Conservation (phyloP, 768 basidiomycete species). For the Suillus clintonianus region DNA sequence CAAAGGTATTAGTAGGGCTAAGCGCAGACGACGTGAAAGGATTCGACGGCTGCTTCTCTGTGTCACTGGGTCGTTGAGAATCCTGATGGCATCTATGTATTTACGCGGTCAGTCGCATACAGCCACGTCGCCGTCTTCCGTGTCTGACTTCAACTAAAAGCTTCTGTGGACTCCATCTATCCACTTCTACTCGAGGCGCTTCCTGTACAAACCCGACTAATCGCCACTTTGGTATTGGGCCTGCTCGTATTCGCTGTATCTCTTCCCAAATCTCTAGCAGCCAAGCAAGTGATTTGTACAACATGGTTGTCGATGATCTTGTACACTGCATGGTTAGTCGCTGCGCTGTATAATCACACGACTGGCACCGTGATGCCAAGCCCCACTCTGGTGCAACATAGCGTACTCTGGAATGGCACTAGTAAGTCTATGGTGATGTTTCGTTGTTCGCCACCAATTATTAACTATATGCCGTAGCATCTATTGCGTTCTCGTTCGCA, state of each 20-base stretch:
- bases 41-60: constrained; percentile 48
- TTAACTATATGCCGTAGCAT: constrained; percentile 41
- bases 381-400: constrained; percentile 41
- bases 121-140: not conserved
- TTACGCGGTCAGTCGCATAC: constrained; percentile 55
- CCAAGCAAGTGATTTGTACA: constrained; percentile 54
- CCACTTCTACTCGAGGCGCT: constrained; percentile 46
- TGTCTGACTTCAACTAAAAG: constrained; percentile 36
- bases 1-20: constrained; percentile 45
- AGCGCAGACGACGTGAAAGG: constrained; percentile 44
- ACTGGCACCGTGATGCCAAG: constrained; percentile 43
- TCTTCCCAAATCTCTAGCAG: constrained; percentile 54
- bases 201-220: constrained; percentile 36
- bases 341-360: constrained; percentile 52
- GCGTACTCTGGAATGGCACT: constrained; percentile 62
- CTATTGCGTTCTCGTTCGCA: constrained; percentile 64
- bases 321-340: constrained; percentile 63
- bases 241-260: constrained; percentile 51
- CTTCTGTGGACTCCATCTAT: constrained; percentile 52
- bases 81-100: constrained; percentile 62
- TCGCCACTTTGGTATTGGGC: constrained; percentile 43
- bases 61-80: constrained; percentile 45
- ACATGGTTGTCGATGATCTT: constrained; percentile 60
- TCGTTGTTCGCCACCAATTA: constrained; percentile 7
- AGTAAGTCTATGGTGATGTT: constrained; percentile 43